Percentiles rank a stretch among this genome's conserved stretches.
Evolutionary conservation across 2,329 filamentous ascomycete genomes (phyloP).

Genomic region (Hypoxylon sp.): DNA sequence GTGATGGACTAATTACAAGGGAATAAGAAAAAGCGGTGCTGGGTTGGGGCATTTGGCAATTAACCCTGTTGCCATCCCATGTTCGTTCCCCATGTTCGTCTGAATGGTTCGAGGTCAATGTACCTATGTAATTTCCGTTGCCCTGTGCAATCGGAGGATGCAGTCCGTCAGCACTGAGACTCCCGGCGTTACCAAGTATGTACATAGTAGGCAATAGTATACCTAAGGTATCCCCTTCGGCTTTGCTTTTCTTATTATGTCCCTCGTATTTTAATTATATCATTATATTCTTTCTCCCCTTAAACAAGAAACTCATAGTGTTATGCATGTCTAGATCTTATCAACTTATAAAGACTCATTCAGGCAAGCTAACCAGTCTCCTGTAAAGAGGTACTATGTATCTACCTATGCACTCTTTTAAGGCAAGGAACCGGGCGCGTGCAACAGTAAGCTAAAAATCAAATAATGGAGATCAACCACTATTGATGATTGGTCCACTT

Average conservation of each 20-base stretch:
- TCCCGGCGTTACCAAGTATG: conserved; percentile 7
- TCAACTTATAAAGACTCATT: conserved; percentile 8
- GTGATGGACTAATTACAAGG: conserved; percentile 10
- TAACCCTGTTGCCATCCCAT: conserved; percentile 12
- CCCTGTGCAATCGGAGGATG: conserved; percentile 44
- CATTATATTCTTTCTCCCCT: conserved; percentile 3
- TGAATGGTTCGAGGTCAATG: conserved; percentile 19
- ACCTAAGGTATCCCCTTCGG: not conserved
- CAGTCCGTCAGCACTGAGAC: conserved; percentile 26
- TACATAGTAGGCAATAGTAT: not conserved
- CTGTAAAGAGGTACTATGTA: conserved; percentile 4
- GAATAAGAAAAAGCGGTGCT: conserved; percentile 25
- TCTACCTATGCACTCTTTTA: not conserved
- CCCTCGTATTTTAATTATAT: conserved; percentile 17
- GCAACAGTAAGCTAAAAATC: conserved; percentile 14
- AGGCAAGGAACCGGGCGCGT: conserved; percentile 13
- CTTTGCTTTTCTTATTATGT: conserved; percentile 3
- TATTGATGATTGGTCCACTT: conserved; percentile 36
- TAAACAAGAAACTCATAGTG: conserved; percentile 7
- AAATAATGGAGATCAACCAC: conserved; percentile 26
- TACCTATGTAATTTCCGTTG: conserved; percentile 44
- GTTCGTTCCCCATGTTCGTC: not conserved
- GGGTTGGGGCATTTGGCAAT: conserved; percentile 32
- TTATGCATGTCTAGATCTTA: not conserved
- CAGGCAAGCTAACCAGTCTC: not conserved